Conservation (phyloP, 805 yeast genomes). For the Torulaspora gathmanii region DNA sequence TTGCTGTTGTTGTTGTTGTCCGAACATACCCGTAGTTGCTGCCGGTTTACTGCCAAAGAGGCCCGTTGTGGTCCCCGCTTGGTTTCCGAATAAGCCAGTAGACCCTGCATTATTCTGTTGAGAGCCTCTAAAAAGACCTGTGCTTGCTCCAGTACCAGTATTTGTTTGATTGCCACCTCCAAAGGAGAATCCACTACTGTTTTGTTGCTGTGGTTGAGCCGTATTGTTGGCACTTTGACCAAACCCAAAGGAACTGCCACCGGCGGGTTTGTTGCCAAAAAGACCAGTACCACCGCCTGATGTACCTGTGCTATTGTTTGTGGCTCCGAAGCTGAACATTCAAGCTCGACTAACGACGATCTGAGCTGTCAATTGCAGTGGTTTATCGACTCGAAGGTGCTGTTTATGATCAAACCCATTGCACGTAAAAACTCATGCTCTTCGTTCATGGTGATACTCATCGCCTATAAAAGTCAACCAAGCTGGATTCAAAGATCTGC, state of each 20-base stretch:
- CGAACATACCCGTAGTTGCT: slow-evolving; percentile 3
- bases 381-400: background rate
- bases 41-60: slow-evolving; percentile 6
- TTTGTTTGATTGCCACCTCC: slow-evolving; percentile 14
- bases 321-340: slow-evolving; percentile 18
- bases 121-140: slow-evolving; percentile 15
- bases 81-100: slow-evolving; percentile 28
- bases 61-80: slow-evolving; percentile 10
- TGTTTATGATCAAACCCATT: background rate
- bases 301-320: slow-evolving; percentile 12
- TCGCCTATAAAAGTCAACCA: background rate
- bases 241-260: slow-evolving; percentile 17
- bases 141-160: slow-evolving; percentile 6
- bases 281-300: slow-evolving; percentile 11
- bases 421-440: background rate
- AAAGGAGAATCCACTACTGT: slow-evolving; percentile 14
- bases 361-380: background rate
- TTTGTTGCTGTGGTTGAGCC: slow-evolving; percentile 9
- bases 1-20: slow-evolving; percentile 8
- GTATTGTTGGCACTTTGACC: slow-evolving; percentile 13
- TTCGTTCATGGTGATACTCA: background rate
- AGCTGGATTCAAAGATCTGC: background rate
- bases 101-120: slow-evolving; percentile 13
- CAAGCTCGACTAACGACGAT: background rate
- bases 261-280: slow-evolving; percentile 20